Base-by-base conservation (phyloP, 2,329 filamentous ascomycete genomes). In the Grosmannia clavigera region DNA sequence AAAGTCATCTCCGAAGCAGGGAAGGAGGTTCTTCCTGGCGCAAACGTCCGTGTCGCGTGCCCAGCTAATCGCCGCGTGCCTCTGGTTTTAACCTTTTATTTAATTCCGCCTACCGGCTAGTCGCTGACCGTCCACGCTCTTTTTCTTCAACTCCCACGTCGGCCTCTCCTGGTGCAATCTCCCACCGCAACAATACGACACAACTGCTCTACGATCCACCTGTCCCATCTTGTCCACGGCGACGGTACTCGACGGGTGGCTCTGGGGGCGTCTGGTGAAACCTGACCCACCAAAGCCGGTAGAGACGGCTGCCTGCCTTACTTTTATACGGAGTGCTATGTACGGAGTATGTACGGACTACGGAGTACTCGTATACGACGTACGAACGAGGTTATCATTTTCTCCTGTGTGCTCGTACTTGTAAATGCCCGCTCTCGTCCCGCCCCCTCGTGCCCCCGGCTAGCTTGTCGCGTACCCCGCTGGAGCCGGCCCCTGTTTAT, bases 11-110 rank as follows among this genome's bases (percentile, higher is more conserved):
- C 22, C 22, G 22, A 22, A 22, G 22, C 22, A 22, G 22, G 48
- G 50, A 54, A 60, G 48, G 58, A 53, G 58, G 55, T n/a, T 43
- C 22, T 50, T 51, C 6, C 19, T 40, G 53, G 40, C 7, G 27
- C 29, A 25, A 38, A 33, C n/a, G 9, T 46, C 40, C 60, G 58
- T 61, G 64, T 62, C 63, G 64, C 63, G 64, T 65, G 60, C 48
- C 58, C n/a, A 55, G 60, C 64, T 62, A 65, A 65, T 65, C 51
- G 60, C 33, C 29, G 63, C 64, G 64, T 52, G 61, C 60, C 29
- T 55, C 12, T n/a, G 27, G 29, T 40, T 29, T 43, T 51, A 43
- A 22, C 27, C 53, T 51, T 56, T 58, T 56, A 35, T 35, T 55
- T 29, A 12, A 22, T 22, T 22, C 33, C 22, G 35, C 9, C 54